phyloP scores from a whole-genome alignment of 176 grass and related monocot species.

The Neostapfia colusana region DNA sequence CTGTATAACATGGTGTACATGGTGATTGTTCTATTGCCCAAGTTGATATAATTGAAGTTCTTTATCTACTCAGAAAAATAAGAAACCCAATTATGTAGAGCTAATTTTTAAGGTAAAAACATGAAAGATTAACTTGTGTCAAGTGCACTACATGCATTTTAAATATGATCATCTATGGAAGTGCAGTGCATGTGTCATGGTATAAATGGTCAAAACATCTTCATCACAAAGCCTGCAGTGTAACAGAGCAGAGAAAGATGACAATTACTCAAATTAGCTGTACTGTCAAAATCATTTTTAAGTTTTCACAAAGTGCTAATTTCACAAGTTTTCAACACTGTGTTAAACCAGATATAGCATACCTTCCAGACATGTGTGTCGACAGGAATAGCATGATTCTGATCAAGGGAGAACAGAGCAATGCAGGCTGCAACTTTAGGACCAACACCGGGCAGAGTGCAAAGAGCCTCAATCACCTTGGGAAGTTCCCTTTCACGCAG shows the following conservation, averaged over 20 bases:
- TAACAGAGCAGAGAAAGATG: neutral
- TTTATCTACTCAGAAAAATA: neutral
- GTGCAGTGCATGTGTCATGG: neutral
- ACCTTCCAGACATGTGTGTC: conserved; percentile 98
- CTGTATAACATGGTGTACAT: neutral
- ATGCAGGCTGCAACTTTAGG: conserved; percentile 94
- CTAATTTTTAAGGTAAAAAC: neutral
- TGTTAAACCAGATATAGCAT: conserved; percentile 20
- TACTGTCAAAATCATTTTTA: neutral
- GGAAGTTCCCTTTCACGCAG: conserved; percentile 57
- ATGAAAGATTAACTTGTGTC: conserved; percentile 1
- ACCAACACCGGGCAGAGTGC: conserved; percentile 85
- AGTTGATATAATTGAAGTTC: conserved; percentile 8
- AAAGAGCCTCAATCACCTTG: conserved; percentile 80
- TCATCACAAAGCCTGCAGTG: neutral
- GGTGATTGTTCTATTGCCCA: neutral
- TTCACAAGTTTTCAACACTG: neutral
- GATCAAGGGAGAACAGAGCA: conserved; percentile 89
- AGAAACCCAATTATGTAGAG: neutral
- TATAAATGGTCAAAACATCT: conserved; percentile 12
- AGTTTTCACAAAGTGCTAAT: neutral
- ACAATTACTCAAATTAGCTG: neutral
- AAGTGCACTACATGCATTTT: neutral
- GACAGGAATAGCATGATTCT: conserved; percentile 91
- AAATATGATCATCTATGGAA: neutral